Evolutionary conservation across 1,284 basidiomycete species (phyloP).

Genomic region (Vanrija sp.): DNA sequence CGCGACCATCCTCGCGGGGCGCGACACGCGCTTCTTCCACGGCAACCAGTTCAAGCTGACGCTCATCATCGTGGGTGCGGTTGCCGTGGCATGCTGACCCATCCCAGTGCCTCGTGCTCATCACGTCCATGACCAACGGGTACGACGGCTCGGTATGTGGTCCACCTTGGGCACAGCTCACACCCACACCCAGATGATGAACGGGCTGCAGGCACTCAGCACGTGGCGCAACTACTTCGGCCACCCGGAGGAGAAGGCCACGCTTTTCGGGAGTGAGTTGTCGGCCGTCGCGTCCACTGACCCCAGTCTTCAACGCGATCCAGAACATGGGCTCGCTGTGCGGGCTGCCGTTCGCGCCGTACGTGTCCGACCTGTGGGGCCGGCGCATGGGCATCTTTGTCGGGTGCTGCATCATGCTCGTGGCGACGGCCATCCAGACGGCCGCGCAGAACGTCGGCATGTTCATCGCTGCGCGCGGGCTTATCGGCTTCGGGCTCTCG

Average conservation of each 20-base stretch:
- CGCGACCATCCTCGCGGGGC: conserved; percentile 1
- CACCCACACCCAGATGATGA: conserved; percentile 6
- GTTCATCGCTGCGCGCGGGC: conserved; percentile 54
- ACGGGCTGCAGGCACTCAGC: neutral
- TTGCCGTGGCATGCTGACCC: neutral
- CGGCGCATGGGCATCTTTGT: conserved; percentile 42
- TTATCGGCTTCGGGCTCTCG: conserved; percentile 3
- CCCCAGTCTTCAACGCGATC: conserved; percentile 17
- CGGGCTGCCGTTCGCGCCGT: conserved; percentile 23
- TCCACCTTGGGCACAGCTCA: no score
- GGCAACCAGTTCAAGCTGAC: conserved; percentile 20
- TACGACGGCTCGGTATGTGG: conserved; percentile 1
- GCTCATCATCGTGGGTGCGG: conserved; percentile 12
- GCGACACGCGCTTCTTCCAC: conserved; percentile 24
- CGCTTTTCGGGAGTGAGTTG: conserved; percentile 7
- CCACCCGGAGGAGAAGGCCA: neutral
- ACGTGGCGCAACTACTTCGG: neutral
- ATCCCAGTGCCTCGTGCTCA: conserved; percentile 19
- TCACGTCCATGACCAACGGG: conserved; percentile 22
- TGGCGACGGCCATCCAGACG: conserved; percentile 32
- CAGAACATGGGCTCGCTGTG: conserved; percentile 18
- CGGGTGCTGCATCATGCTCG: conserved; percentile 16
- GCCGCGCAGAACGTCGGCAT: conserved; percentile 60
- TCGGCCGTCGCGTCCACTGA: no score
- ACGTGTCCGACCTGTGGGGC: conserved; percentile 13